These are phyloP conservation scores for Candida michaelii DNA, from an alignment of 805 yeast genomes.

Conservation along the genomic window DNA sequence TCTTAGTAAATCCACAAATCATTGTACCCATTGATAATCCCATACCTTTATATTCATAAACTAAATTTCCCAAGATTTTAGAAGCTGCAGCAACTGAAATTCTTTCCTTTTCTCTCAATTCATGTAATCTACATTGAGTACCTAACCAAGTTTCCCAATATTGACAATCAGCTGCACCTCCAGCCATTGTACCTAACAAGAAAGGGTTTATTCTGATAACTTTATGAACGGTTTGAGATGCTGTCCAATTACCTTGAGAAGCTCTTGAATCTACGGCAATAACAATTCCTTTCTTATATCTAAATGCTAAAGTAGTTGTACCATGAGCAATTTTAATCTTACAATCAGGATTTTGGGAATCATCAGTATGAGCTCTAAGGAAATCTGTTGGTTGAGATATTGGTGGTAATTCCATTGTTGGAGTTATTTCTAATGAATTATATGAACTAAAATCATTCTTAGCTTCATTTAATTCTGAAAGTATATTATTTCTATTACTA, in stretches of 20 bases:
- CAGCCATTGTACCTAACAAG: constrained; percentile 96
- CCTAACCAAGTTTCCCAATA: constrained; percentile 99
- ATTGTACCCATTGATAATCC: constrained; percentile 99
- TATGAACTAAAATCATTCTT: constrained; percentile 3
- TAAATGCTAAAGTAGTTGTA: constrained; percentile 95
- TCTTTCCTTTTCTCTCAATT: constrained; percentile 89
- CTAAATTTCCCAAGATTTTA: constrained; percentile 85
- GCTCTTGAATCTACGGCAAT: constrained; percentile 99
- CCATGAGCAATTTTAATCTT: constrained; percentile 97
- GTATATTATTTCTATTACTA: constrained; percentile 25
- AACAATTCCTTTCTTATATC: constrained; percentile 91
- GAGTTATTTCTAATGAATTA: constrained; percentile 44
- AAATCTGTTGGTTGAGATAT: constrained; percentile 88
- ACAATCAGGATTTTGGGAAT: constrained; percentile 87
- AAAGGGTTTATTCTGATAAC: constrained; percentile 96
- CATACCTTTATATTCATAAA: constrained; percentile 93
- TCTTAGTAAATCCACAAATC: constrained; percentile 95
- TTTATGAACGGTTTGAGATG: constrained; percentile 95
- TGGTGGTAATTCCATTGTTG: constrained; percentile 73
- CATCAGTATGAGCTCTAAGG: constrained; percentile 97
- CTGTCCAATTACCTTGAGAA: constrained; percentile 97
- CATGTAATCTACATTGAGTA: constrained; percentile 92
- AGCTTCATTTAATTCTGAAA: constrained; percentile 30
- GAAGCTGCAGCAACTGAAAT: constrained; percentile 97
- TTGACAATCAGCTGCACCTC: constrained; percentile 99